Conservation (phyloP, 441 rosid species). For the Melianthus villosus region DNA sequence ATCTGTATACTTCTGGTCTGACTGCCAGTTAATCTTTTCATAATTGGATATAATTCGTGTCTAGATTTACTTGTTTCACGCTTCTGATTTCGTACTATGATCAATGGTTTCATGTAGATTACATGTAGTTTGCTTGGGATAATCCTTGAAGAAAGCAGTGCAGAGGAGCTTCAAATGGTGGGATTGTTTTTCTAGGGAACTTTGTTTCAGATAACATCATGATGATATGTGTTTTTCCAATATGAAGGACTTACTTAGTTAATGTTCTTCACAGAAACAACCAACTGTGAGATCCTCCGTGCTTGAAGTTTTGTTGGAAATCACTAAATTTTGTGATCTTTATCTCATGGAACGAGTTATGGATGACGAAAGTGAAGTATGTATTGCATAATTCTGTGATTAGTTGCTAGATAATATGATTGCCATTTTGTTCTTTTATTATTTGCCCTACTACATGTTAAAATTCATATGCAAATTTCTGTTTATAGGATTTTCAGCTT, state of each 20-base stretch:
- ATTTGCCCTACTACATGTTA: too few species aligned
- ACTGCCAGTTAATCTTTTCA: too few species aligned
- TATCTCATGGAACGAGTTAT: slow-evolving; percentile 97
- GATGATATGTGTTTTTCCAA: too few species aligned
- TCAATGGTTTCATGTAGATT: slow-evolving; percentile 33
- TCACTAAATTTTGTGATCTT: slow-evolving; percentile 74
- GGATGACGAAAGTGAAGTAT: slow-evolving; percentile 80
- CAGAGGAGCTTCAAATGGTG: slow-evolving; percentile 73
- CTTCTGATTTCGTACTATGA: slow-evolving; percentile 4
- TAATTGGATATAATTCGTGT: too few species aligned
- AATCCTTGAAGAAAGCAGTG: slow-evolving; percentile 73
- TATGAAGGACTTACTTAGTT: slow-evolving; percentile 12
- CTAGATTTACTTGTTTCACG: too few species aligned
- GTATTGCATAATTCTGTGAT: slow-evolving; percentile 12
- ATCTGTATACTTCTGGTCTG: too few species aligned
- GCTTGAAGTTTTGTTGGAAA: slow-evolving; percentile 79
- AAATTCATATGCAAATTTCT: too few species aligned
- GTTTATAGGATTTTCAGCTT: too few species aligned
- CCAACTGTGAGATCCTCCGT: slow-evolving; percentile 78
- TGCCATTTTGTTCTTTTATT: too few species aligned
- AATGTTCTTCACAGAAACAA: slow-evolving; percentile 48
- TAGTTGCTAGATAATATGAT: too few species aligned
- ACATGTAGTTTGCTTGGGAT: slow-evolving; percentile 89
- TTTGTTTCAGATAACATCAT: slow-evolving; percentile 10
- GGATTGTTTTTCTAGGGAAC: slow-evolving; percentile 6